Evolutionary conservation across 345 rosid genomes (phyloP), one percentile per base, ranked within the genome.

Genomic region (Noccaea caerulescens): DNA sequence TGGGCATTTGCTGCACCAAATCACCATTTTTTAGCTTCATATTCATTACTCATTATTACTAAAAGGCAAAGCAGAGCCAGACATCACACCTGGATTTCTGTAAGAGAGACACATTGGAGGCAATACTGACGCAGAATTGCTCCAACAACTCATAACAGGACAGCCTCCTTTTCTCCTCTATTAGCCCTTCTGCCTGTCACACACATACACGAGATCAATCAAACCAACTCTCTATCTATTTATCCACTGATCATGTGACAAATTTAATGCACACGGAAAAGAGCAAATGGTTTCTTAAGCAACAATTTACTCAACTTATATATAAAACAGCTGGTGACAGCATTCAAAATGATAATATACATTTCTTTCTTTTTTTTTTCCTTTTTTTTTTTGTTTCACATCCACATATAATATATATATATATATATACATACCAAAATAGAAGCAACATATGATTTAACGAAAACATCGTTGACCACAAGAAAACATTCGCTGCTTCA

Each of bases 151-250:
- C 73, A 61, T 88, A 93, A 77, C 87, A 84, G 18, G 72, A 63
- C 56, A 87, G 56, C 66, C 82, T 78, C 52, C 82, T 87, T 69
- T 70, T 86, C 84, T 95, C 99, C 27, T 69, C 74, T 44, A 88
- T 76, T 42, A 95, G 84, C 47, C 88, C 94, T 73, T 88, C 90
- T 38, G 83, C 94, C 99, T 95, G 88, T 66, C 43, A 42, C 25
- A 58, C 63, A 68, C 30, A 27, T 27, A 27, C 30, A 27, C 30
- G 30, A 27, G 30, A 27, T 20, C n/a, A 43, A 43, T 43, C 27
- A n/a, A 36, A 38, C 44, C 44, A 16, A 16, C 13, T 34, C 60
- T 33, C 8, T 56, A 18, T 18, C 23, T 1, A 60, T 20, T 20
- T 20, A 20, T 20, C 23, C 23, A 20, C 23, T 20, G 23, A 20